A percentile compares a stretch with the other conserved stretches of the same genome.
Conservation (phyloP, 1,284 basidiomycete species). For the Tetrapyrgos nigripes region DNA sequence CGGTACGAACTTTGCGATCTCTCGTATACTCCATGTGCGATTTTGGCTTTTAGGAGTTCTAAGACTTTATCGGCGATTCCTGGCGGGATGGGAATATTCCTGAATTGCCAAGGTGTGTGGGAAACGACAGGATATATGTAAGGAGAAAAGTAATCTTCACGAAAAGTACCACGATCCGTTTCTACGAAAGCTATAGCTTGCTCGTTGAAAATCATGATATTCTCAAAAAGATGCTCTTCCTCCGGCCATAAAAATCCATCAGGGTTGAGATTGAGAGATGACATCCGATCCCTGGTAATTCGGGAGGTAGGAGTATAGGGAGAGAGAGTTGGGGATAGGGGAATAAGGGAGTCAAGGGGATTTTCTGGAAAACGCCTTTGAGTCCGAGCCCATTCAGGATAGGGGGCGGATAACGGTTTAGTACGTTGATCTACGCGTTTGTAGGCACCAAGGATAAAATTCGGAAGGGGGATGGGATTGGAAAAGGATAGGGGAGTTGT, state of each 20-base stretch:
- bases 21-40: constrained; percentile 35
- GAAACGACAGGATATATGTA: constrained; percentile 35
- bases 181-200: constrained; percentile 32
- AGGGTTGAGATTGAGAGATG: constrained; percentile 20
- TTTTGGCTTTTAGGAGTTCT: constrained; percentile 30
- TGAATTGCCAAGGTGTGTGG: constrained; percentile 27
- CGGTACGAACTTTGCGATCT: constrained; percentile 39
- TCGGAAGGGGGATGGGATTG: too few relatives aligned
- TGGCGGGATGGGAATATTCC: constrained; percentile 19
- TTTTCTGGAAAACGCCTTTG: constrained; percentile 18
- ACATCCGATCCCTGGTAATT: constrained; percentile 20
- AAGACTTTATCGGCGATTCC: too few relatives aligned
- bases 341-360: constrained; percentile 17
- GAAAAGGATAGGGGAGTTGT: too few relatives aligned
- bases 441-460: too few relatives aligned
- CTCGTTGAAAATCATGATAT: constrained; percentile 31
- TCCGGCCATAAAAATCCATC: too few relatives aligned
- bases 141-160: too few relatives aligned
- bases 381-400: constrained; percentile 20
- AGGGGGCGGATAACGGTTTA: constrained; percentile 22
- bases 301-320: constrained; percentile 19
- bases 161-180: too few relatives aligned
- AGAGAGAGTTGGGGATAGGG: constrained; percentile 18
- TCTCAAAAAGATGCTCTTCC: constrained; percentile 28
- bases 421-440: constrained; percentile 22